A percentile compares a stretch with the other conserved stretches of the same genome.
phyloP scores from a whole-genome alignment of 2,329 filamentous ascomycete genomes.

The Penicillium sp. region DNA sequence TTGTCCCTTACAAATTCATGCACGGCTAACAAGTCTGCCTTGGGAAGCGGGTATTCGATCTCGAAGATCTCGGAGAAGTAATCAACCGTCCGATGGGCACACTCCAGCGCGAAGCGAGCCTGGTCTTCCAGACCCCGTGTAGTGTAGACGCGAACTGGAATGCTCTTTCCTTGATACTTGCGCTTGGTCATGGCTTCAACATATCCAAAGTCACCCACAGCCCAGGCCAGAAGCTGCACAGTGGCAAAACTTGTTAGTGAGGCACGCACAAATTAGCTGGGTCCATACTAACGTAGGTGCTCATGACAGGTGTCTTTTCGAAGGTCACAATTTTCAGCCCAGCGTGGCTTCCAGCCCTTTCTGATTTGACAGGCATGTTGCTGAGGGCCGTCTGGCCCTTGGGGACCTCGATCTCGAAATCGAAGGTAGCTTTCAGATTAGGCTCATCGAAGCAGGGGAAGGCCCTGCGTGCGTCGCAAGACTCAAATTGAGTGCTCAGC shows the following conservation, averaged over 20 bases:
- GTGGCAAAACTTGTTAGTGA: slow-evolving; percentile 37
- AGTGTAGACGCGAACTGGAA: slow-evolving; percentile 94
- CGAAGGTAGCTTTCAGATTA: slow-evolving; percentile 93
- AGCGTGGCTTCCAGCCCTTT: slow-evolving; percentile 65
- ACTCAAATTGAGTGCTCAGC: slow-evolving; percentile 96
- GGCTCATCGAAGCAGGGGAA: slow-evolving; percentile 99
- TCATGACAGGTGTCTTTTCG: slow-evolving; percentile 84
- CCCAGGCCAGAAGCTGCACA: slow-evolving; percentile 80
- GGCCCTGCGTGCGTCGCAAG: slow-evolving; percentile 87
- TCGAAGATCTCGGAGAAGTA: slow-evolving; percentile 93
- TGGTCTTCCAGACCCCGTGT: slow-evolving; percentile 92
- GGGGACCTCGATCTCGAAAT: slow-evolving; percentile 88
- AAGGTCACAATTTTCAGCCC: slow-evolving; percentile 69
- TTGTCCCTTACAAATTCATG: slow-evolving; percentile 78
- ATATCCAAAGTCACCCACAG: slow-evolving; percentile 94
- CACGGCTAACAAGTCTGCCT: slow-evolving; percentile 85
- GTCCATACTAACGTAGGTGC: slow-evolving; percentile 61
- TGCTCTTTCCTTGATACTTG: slow-evolving; percentile 83
- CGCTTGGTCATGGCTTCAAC: slow-evolving; percentile 87
- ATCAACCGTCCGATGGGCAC: slow-evolving; percentile 90
- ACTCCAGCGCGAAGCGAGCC: slow-evolving; percentile 82
- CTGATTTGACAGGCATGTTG: slow-evolving; percentile 88
- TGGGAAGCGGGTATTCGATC: slow-evolving; percentile 89
- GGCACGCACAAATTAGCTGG: slow-evolving; percentile 39
- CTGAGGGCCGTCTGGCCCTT: slow-evolving; percentile 83